phyloP scores from a whole-genome alignment of 1,284 basidiomycete genomes.

The Meripilus lineatus region DNA sequence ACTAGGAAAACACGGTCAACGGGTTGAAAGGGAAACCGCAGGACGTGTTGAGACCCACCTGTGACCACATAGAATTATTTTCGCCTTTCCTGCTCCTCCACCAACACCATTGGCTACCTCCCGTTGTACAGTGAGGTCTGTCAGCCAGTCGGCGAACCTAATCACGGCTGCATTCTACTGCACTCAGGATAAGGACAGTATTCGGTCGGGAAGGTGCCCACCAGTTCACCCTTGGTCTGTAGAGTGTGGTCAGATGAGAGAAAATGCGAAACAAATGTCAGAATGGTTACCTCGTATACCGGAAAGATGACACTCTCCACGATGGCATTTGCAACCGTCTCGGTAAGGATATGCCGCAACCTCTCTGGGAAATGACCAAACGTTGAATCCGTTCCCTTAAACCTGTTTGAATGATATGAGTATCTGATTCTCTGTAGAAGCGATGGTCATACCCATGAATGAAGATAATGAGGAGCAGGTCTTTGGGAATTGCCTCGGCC shows the following conservation, averaged over 20 bases:
- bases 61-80: slow-evolving; percentile 87
- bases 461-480: slow-evolving; percentile 35
- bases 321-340: slow-evolving; percentile 45
- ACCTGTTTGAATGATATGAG: slow-evolving; percentile 33
- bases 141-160: slow-evolving; percentile 86
- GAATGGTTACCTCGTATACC: slow-evolving; percentile 78
- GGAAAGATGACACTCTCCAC: slow-evolving; percentile 84
- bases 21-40: neutral
- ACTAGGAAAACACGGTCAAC: slow-evolving; percentile 33
- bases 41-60: slow-evolving; percentile 55
- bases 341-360: slow-evolving; percentile 69
- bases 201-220: slow-evolving; percentile 31
- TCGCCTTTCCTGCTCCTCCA: slow-evolving; percentile 74
- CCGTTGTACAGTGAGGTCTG: slow-evolving; percentile 70
- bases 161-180: slow-evolving; percentile 73
- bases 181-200: slow-evolving; percentile 5
- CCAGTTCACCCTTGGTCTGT: slow-evolving; percentile 83
- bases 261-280: too few relatives aligned
- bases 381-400: slow-evolving; percentile 75
- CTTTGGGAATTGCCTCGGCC: slow-evolving; percentile 23
- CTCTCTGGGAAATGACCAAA: slow-evolving; percentile 75
- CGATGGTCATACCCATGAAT: slow-evolving; percentile 66
- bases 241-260: slow-evolving; percentile 5
- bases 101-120: slow-evolving; percentile 67
- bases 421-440: too few relatives aligned